phyloP scores from a whole-genome alignment of 768 basidiomycete genomes.

The Boletus vermiculosoides region DNA sequence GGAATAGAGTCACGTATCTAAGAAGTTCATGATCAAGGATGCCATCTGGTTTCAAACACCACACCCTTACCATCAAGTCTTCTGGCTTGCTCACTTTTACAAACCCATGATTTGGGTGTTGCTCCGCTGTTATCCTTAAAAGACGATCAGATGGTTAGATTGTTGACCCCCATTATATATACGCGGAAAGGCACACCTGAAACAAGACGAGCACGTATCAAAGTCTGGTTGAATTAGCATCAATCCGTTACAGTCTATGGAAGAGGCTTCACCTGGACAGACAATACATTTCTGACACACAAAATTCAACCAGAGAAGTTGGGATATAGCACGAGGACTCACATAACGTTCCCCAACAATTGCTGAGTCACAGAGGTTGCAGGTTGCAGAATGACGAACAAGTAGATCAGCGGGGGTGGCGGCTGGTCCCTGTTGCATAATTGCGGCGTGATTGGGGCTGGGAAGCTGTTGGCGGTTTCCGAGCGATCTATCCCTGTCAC shows the following conservation, averaged over 20 bases:
- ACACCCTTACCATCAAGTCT: constrained; percentile 55
- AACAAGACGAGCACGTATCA: constrained; percentile 72
- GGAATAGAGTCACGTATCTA: constrained; percentile 32
- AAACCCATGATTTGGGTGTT: constrained; percentile 78
- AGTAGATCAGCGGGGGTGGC: constrained; percentile 10
- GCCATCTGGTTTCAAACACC: not conserved
- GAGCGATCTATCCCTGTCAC: constrained; percentile 32
- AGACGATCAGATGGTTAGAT: not conserved
- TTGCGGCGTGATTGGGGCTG: not conserved
- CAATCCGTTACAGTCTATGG: not conserved
- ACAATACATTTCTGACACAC: constrained; percentile 65
- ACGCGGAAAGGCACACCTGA: constrained; percentile 41
- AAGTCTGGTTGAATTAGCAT: constrained; percentile 48
- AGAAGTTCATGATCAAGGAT: not conserved
- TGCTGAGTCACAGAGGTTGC: constrained; percentile 72
- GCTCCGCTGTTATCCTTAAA: constrained; percentile 59
- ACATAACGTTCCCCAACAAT: constrained; percentile 76
- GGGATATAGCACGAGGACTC: constrained; percentile 28
- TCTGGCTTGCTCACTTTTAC: constrained; percentile 53
- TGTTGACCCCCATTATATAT: not conserved
- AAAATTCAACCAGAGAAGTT: constrained; percentile 2
- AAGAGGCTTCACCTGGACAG: constrained; percentile 49
- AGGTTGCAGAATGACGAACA: constrained; percentile 61
- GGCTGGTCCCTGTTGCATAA: not conserved
- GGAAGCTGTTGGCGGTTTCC: constrained; percentile 5